Conservation (phyloP, 129 eudicot species). For the Artemisia argyi region DNA sequence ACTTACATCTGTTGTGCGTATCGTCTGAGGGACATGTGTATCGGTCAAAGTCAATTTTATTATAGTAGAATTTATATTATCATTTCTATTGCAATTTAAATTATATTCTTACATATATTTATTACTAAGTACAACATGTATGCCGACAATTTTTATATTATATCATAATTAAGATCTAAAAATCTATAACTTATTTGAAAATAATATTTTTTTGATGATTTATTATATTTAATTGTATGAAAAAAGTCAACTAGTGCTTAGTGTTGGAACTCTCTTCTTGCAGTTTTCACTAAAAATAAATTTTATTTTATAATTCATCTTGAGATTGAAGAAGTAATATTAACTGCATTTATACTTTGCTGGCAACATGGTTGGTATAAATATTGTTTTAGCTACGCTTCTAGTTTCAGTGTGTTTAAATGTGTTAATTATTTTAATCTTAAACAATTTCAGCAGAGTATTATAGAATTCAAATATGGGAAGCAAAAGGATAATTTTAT, state of each 20-base stretch:
- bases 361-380: slow-evolving; percentile 34
- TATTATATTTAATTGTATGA: background rate
- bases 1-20: too few relatives aligned
- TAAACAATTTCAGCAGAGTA: too few relatives aligned
- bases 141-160: background rate
- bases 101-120: background rate
- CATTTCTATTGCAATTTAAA: too few relatives aligned
- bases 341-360: slow-evolving; percentile 37
- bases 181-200: background rate
- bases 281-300: slow-evolving; percentile 26
- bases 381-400: slow-evolving; percentile 4
- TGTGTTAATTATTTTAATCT: background rate
- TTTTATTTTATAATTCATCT: slow-evolving; percentile 33
- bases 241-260: slow-evolving; percentile 44
- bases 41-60: too few relatives aligned
- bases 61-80: too few relatives aligned
- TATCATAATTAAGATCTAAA: slow-evolving; percentile 16
- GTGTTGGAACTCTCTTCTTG: slow-evolving; percentile 44
- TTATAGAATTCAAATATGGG: too few relatives aligned
- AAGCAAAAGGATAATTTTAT: too few relatives aligned
- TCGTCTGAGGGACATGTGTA: too few relatives aligned
- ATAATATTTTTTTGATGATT: background rate
- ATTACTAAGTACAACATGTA: background rate
- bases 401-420: slow-evolving; percentile 2
- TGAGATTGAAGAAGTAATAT: slow-evolving; percentile 42